Evolutionary conservation across 2,329 filamentous ascomycete species (phyloP), one percentile per base, ranked within the genome.

Genomic region (Pseudocercospora vitis): DNA sequence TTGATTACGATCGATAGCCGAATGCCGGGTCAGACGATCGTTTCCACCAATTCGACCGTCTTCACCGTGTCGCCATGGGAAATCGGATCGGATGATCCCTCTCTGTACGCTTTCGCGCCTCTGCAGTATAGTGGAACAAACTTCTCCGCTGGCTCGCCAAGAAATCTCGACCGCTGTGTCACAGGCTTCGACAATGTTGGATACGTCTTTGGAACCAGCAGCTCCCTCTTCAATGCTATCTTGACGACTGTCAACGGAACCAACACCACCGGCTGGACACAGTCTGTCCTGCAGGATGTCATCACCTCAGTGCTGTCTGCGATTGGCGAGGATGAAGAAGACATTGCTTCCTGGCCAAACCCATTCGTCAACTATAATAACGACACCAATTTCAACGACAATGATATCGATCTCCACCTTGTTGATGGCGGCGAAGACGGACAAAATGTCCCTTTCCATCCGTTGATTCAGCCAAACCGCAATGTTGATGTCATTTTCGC

Each of bases 151-250:
- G 89, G 89, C 16, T 65, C 68, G 6, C 70, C 94, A 16, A 73
- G 80, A 0, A 67, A 74, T 8, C 69, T 77, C 51, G 79, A 81
- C 37, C 68, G 73, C 23, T 96, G 91, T 66, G 79, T 95, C 12
- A 77, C 80, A 6, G 91, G 91, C 1, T 91, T 91, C 59, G 91
- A 96, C 71, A 91, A 91, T 63, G 81, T 81, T 19, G 89, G 89
- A 5, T 96, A 82, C 66, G 76, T 95, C 21, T 90, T 95, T 83
- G 91, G 91, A 47, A 95, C 91, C 0, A 90, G 86, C 18, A 89
- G 86, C 1, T 87, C 88, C 0, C 78, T 96, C 1, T 96, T 96
- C 79, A 96, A 95, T 73, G 77, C 84, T 63, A 81, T 88, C 63
- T 73, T 95, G 14, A 76, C 91, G 2, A 73, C 82, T 8, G 75